phyloP scores from a whole-genome alignment of 257 asterid genomes.

The Osmanthus fragrans region DNA sequence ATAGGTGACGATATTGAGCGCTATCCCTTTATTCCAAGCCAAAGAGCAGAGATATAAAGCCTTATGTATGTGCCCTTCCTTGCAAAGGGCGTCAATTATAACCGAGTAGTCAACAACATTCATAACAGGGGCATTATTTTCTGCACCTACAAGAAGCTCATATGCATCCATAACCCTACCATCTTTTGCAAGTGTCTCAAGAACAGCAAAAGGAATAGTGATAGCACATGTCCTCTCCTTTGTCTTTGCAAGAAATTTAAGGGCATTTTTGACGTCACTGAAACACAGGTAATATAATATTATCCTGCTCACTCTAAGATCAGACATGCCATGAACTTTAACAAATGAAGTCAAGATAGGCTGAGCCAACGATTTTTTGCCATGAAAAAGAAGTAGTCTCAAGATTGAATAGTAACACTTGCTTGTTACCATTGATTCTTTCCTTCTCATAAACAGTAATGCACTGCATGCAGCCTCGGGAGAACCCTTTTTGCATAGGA shows the following conservation, averaged over 20 bases:
- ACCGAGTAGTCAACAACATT: constrained; percentile 55
- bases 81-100: constrained; percentile 68
- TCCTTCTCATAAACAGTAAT: constrained; percentile 44
- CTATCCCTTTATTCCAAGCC: constrained; percentile 49
- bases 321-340: constrained; percentile 55
- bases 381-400: constrained; percentile 50
- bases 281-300: constrained; percentile 52
- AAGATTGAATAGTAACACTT: constrained; percentile 50
- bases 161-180: constrained; percentile 65
- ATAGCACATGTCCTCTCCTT: constrained; percentile 32
- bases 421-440: constrained; percentile 32
- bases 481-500: constrained; percentile 54
- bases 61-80: constrained; percentile 47
- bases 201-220: constrained; percentile 43
- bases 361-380: constrained; percentile 41
- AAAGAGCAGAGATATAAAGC: constrained; percentile 67
- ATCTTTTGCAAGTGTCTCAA: constrained; percentile 42
- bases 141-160: constrained; percentile 58
- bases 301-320: constrained; percentile 40
- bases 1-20: constrained; percentile 58
- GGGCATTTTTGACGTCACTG: constrained; percentile 49
- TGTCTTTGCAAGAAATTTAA: constrained; percentile 42
- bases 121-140: constrained; percentile 46
- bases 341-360: constrained; percentile 55
- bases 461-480: constrained; percentile 47